Conservation (phyloP, 2,329 filamentous ascomycete species). For the Pseudogymnoascus verrucosus region DNA sequence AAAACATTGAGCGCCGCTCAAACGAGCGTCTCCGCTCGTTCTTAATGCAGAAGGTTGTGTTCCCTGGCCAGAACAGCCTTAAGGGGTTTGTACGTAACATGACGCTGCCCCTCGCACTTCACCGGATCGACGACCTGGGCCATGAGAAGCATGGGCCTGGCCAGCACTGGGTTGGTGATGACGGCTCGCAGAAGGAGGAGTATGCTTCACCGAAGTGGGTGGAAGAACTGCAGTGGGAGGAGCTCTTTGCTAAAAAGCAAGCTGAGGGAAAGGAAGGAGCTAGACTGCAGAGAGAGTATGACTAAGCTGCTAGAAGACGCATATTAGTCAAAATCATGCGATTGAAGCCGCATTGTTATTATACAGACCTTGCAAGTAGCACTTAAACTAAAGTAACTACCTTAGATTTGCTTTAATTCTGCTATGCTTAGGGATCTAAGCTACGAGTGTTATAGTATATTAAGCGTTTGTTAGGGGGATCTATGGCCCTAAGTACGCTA, state of each 20-base stretch:
- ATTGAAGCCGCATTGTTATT: neutral
- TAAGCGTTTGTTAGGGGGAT: too few species aligned
- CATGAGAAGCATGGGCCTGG: neutral
- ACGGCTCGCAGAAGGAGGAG: neutral
- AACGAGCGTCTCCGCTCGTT: constrained; percentile 20
- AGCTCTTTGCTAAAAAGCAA: neutral
- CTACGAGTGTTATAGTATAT: too few species aligned
- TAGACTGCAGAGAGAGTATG: neutral
- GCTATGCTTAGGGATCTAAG: neutral
- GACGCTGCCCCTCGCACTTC: neutral
- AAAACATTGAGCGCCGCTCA: constrained; percentile 20
- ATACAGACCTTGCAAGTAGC: neutral
- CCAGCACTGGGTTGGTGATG: neutral
- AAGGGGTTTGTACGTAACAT: constrained; percentile 19
- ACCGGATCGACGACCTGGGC: neutral
- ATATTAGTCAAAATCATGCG: neutral
- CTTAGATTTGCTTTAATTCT: neutral
- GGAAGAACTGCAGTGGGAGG: neutral
- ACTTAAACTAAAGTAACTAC: neutral
- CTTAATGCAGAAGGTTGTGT: constrained; percentile 21
- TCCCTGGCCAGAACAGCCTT: constrained; percentile 21
- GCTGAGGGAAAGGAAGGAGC: neutral
- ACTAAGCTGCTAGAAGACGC: neutral
- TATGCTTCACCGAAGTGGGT: neutral
- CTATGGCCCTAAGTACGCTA: too few species aligned